A percentile compares a stretch with the other conserved stretches of the same genome.
Conservation (phyloP, 2,329 filamentous ascomycete species). For the Thielaviopsis euricoi region DNA sequence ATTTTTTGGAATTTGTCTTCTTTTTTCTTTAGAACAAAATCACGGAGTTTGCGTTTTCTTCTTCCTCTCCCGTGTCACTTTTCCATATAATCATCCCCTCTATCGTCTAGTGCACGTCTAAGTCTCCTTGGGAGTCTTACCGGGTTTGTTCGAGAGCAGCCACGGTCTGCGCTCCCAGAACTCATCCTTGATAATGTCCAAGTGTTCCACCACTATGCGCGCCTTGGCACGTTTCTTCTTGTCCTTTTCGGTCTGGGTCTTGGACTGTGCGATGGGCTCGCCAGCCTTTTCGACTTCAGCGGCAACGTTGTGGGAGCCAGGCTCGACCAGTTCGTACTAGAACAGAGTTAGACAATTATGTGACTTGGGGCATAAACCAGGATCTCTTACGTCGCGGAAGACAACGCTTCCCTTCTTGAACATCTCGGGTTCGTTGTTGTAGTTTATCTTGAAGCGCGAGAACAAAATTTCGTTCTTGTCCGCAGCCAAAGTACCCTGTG, state of each 20-base stretch:
- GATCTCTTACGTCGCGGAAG: conserved; percentile 54
- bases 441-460: conserved; percentile 78
- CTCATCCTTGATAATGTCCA: conserved; percentile 88
- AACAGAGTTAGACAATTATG: neutral
- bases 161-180: conserved; percentile 86
- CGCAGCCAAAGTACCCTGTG: conserved; percentile 59
- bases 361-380: neutral
- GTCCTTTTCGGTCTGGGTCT: conserved; percentile 69
- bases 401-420: conserved; percentile 87
- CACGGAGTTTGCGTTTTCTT: neutral
- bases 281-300: conserved; percentile 30
- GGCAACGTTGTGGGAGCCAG: conserved; percentile 28
- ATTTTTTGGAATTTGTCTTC: conserved; percentile 10
- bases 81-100: neutral
- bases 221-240: conserved; percentile 70
- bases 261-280: conserved; percentile 46
- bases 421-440: conserved; percentile 89
- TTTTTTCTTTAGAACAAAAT: too few relatives aligned
- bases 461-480: conserved; percentile 97
- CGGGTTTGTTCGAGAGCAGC: conserved; percentile 60
- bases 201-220: conserved; percentile 62
- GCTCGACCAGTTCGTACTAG: conserved; percentile 56
- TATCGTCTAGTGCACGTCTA: conserved; percentile 13
- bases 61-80: neutral
- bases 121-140: conserved; percentile 48